Conservation (phyloP, 345 rosid species). For the Acer yangbiense region DNA sequence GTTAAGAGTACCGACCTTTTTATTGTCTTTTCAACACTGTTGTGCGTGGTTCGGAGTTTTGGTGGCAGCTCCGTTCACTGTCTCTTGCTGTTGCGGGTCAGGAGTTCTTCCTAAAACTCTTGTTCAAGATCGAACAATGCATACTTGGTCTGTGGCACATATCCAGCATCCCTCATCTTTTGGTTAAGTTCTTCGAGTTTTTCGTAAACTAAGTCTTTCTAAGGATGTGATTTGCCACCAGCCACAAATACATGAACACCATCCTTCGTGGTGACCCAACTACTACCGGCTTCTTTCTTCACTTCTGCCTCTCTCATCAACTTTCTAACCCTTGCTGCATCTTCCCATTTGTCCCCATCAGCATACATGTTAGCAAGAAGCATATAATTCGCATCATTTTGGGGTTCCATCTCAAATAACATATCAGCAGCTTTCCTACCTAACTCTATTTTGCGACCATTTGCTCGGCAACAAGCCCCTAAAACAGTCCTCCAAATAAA, state of each 20-base stretch:
- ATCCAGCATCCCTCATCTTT: constrained; percentile 80
- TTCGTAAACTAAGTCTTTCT: constrained; percentile 56
- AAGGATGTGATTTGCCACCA: constrained; percentile 73
- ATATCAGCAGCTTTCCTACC: constrained; percentile 76
- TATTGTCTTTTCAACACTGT: not conserved
- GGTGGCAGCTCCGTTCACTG: not conserved
- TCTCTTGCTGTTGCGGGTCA: constrained; percentile 8
- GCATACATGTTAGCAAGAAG: constrained; percentile 93
- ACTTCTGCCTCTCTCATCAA: constrained; percentile 73
- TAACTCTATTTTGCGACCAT: constrained; percentile 58
- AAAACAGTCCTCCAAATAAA: too few relatives aligned
- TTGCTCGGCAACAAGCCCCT: constrained; percentile 65
- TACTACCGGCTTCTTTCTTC: constrained; percentile 90
- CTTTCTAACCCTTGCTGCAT: constrained; percentile 64
- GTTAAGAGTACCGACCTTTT: not conserved
- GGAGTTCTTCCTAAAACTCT: constrained; percentile 82
- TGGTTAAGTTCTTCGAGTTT: constrained; percentile 76
- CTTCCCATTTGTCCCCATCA: constrained; percentile 78
- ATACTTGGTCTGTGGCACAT: constrained; percentile 70
- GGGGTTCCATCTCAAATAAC: constrained; percentile 79
- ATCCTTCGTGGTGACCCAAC: constrained; percentile 95
- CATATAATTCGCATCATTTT: constrained; percentile 85
- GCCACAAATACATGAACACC: constrained; percentile 87
- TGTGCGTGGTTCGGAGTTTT: not conserved
- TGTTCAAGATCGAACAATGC: constrained; percentile 77